These are phyloP conservation scores for Oropetium thomaeum DNA, from an alignment of 176 grass and related monocot genomes.

Conservation along the genomic window DNA sequence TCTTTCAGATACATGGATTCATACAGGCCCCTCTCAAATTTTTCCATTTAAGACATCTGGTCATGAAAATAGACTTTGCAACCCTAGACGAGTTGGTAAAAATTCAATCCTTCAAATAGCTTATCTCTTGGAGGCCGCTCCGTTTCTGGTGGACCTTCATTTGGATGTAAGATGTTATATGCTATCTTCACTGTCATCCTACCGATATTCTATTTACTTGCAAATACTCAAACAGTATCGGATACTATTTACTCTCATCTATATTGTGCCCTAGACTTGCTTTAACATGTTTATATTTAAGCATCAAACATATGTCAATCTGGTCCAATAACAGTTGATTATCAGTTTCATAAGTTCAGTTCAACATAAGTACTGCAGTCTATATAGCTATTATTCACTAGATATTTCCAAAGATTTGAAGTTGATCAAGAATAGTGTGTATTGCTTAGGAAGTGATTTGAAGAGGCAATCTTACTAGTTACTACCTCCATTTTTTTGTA, in stretches of 20 bases:
- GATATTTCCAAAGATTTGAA: background rate
- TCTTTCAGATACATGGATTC: constrained; percentile 33
- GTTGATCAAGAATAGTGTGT: background rate
- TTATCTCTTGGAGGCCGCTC: constrained; percentile 23
- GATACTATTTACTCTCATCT: background rate
- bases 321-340: background rate
- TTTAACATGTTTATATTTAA: background rate
- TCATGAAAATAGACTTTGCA: background rate
- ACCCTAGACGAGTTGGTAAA: background rate
- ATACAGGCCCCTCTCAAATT: background rate
- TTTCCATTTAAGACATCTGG: background rate
- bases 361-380: background rate
- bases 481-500: too few relatives aligned
- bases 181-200: background rate
- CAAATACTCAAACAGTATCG: background rate
- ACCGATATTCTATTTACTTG: background rate
- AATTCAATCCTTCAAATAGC: constrained; percentile 4
- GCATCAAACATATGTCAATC: background rate
- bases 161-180: constrained; percentile 22
- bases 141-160: constrained; percentile 7
- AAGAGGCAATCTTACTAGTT: too few relatives aligned
- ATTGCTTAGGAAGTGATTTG: background rate
- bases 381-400: too few relatives aligned
- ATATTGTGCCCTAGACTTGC: background rate
- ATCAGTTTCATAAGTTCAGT: background rate